These are phyloP conservation scores for Corylus avellana DNA, from an alignment of 306 rosid genomes.

Conservation along the genomic window DNA sequence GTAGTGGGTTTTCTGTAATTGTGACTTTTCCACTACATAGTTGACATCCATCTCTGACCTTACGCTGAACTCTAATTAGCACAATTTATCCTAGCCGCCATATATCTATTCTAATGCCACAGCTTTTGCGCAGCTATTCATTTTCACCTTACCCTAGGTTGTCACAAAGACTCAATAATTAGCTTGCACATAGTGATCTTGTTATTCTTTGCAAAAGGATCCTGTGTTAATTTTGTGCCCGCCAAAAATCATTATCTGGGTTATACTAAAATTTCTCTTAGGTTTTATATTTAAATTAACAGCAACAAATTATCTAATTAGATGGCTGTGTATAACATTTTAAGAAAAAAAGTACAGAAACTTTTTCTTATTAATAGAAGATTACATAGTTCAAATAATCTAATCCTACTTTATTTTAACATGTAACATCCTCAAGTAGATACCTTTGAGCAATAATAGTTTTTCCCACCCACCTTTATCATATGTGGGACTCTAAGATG, in stretches of 20 bases:
- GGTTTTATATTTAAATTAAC: not conserved
- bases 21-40: not conserved
- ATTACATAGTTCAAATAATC: not conserved
- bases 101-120: not conserved
- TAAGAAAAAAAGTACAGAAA: not conserved
- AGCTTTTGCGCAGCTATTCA: not conserved
- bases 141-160: not conserved
- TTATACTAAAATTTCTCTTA: not conserved
- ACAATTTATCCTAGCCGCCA: not conserved
- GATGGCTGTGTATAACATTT: not conserved
- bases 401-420: not conserved
- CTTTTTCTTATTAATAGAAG: not conserved
- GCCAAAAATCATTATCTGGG: not conserved
- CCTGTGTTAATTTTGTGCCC: not conserved
- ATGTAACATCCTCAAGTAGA: not conserved
- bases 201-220: not conserved
- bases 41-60: not conserved
- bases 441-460: not conserved
- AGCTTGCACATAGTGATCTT: not conserved
- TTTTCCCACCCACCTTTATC: not conserved
- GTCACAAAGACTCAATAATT: not conserved
- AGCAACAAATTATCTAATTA: not conserved
- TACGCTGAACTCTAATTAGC: not conserved
- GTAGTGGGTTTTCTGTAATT: not conserved
- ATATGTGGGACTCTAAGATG: not conserved